Evolutionary conservation across 139 green algal genomes (phyloP), one percentile per base, ranked within the genome.

Genomic region (Chlorella ohadii): DNA sequence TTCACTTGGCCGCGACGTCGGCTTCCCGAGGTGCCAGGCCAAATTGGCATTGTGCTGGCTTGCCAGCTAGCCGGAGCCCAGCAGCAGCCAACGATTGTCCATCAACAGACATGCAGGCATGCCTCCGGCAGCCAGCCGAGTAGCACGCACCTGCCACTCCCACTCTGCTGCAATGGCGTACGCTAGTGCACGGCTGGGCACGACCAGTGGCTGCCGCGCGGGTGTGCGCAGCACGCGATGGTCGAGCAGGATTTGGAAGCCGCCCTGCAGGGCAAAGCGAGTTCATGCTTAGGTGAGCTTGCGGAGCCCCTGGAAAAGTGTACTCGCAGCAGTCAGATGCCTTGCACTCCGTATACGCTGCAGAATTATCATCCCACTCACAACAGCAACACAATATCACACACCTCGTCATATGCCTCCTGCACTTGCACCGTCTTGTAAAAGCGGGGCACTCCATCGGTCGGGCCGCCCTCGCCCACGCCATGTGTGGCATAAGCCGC

Each of bases 121-220:
- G 44, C 6, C 44, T 11, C 44, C 44, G 6, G 44, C 44, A 55
- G 44, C 44, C 44, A 55, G 44, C 44, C 44, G 44, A 19, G 3
- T 13, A 20, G 51, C 3, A 23, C 84, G 27, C 56, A 94, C 93
- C 89, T 98, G 95, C 92, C 92, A 97, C 82, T 98, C 94, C 96
- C 96, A 98, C 79, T 98, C 96, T 28, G 94, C 96, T 27, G 95
- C 96, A 20, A 98, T 91, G 16, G 95, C 96, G 19, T 96, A 76
- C 0, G 96, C 96, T 38, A 98, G 75, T 6, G 88, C 77, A 0
- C 72, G 67, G 0, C 87, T 94, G 15, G 96, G 96, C 16, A 98
- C 64, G 0, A 92, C 36, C 15, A 98, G 67, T 4, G 87, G 85
- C 0, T 92, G 78, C 47, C 89, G 89, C 1, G 82, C 94, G 3